Evolutionary conservation across 805 yeast genomes (phyloP).

Genomic region (Candida arabinofermentans): DNA sequence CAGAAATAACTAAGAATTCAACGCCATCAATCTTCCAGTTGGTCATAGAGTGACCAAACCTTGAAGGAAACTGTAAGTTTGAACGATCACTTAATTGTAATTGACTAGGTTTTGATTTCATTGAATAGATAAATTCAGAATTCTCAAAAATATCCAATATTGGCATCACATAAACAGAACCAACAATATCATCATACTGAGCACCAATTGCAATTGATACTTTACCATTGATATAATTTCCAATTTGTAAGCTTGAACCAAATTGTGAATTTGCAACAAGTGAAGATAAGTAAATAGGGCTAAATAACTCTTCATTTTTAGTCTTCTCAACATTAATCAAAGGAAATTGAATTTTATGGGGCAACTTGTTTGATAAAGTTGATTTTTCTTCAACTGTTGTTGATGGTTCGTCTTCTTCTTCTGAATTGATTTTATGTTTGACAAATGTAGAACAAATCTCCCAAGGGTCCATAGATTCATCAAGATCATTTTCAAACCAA

Average conservation of each 20-base stretch:
- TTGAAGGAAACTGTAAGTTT: conserved; percentile 23
- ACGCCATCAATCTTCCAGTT: conserved; percentile 25
- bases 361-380: neutral
- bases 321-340: too few species aligned
- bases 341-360: too few species aligned
- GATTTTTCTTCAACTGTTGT: neutral
- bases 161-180: conserved; percentile 44
- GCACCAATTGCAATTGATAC: conserved; percentile 47
- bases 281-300: conserved; percentile 12
- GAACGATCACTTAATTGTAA: conserved; percentile 2
- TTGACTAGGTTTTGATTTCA: neutral
- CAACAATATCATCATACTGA: conserved; percentile 40
- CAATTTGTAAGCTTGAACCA: conserved; percentile 42
- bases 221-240: conserved; percentile 35
- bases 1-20: conserved; percentile 41
- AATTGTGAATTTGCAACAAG: conserved; percentile 35
- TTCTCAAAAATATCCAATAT: conserved; percentile 26
- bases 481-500: conserved; percentile 37
- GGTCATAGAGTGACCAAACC: conserved; percentile 42
- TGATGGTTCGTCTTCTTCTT: neutral
- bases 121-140: too few species aligned
- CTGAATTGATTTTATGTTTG: conserved; percentile 1
- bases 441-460: conserved; percentile 29
- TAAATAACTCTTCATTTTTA: too few species aligned
- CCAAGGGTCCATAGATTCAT: conserved; percentile 29